Conservation (phyloP, 192 early-diverging fungal species). For the Ambispora gerdemannii region DNA sequence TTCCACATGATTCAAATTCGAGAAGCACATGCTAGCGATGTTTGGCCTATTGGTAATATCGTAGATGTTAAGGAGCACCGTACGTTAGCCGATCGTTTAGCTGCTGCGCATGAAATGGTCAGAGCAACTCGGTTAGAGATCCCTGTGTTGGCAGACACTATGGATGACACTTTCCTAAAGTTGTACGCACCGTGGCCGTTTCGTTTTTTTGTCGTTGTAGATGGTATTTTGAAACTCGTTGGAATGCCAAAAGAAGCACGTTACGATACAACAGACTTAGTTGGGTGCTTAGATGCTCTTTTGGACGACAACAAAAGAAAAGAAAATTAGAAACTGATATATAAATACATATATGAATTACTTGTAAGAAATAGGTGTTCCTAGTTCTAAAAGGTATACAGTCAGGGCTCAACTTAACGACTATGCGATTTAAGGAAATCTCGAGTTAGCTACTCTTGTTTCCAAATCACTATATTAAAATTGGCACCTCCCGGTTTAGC, state of each 20-base stretch:
- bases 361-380: too few relatives aligned
- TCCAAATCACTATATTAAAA: too few relatives aligned
- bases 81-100: conserved; percentile 16
- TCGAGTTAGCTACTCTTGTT: too few relatives aligned
- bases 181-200: conserved; percentile 22
- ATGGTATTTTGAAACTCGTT: conserved; percentile 12
- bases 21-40: conserved; percentile 23
- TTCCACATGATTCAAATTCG: conserved; percentile 22
- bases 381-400: too few relatives aligned
- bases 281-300: conserved; percentile 13
- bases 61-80: conserved; percentile 12
- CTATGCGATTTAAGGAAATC: too few relatives aligned
- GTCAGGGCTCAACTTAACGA: too few relatives aligned
- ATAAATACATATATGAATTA: too few relatives aligned
- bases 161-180: conserved; percentile 24
- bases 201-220: conserved; percentile 23
- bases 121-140: conserved; percentile 2
- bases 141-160: conserved; percentile 14
- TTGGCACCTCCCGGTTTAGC: too few relatives aligned
- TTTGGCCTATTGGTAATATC: conserved; percentile 24
- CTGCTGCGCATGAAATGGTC: conserved; percentile 24
- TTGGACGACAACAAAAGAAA: not conserved
- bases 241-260: conserved; percentile 23
- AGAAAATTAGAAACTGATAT: too few relatives aligned
- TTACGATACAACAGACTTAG: conserved; percentile 24